Evolutionary conservation across 345 rosid species (phyloP), one percentile per base, ranked within the genome.

Genomic region (Carallia pectinifolia): DNA sequence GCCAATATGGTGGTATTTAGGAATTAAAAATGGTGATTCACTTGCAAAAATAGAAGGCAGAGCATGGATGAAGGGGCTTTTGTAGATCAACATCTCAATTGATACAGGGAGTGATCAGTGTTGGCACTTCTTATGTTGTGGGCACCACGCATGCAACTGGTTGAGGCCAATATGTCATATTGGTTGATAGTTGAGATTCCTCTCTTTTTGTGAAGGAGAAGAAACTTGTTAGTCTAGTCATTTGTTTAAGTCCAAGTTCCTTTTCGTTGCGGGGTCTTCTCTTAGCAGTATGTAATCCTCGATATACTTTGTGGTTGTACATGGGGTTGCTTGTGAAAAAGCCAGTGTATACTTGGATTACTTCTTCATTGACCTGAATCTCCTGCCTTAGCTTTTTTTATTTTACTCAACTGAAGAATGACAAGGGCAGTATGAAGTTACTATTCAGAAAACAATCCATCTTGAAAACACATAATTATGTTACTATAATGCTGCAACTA

Each of bases 181-280:
- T 4, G 50, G 12, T 4, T 12, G 50, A 44, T 44, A 12, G 16
- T 44, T 44, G 17, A 44, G 50, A 44, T 44, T 4, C 23, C 48
- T 40, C 48, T 44, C 17, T 44, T 12, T 44, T 44, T 44, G 50
- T 13, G 4, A 70, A 69, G 61, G 78, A 64, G 71, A 70, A 60
- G 78, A 55, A 71, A 74, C 79, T 12, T 83, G 84, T 81, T 75
- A 78, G 80, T 74, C 81, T 47, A 53, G 73, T 58, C 65, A 69
- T 74, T 65, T 62, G 77, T 44, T 62, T 37, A 70, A 77, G 77
- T 67, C 70, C 72, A 34, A 50, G 17, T 37, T 50, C 65, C 50
- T 62, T 71, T 53, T 33, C 38, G 52, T 69, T 59, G 61, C 70
- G 65, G 54, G 69, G 64, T 48, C 40, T 48, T 59, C 63, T 64